These are phyloP conservation scores for Fusarium cicatricum DNA, from an alignment of 2,329 filamentous ascomycete species.

Conservation along the genomic window DNA sequence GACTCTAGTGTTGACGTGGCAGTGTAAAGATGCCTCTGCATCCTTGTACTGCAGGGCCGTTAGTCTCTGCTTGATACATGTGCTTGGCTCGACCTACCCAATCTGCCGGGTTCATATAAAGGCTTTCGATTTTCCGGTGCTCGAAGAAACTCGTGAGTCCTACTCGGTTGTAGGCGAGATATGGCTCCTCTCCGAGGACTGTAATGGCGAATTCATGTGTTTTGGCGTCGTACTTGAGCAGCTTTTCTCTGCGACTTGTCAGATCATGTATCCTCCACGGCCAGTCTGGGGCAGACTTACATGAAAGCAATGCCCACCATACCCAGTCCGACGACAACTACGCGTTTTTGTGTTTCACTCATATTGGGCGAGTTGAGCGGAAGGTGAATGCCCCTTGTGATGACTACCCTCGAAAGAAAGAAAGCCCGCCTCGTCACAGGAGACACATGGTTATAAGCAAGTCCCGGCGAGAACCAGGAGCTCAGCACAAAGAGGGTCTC, in stretches of 20 bases:
- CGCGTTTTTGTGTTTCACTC: slow-evolving; percentile 58
- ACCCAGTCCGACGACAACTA: slow-evolving; percentile 86
- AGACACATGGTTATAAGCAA: slow-evolving; percentile 30
- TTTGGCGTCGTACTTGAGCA: slow-evolving; percentile 83
- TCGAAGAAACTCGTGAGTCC: slow-evolving; percentile 90
- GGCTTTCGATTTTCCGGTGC: slow-evolving; percentile 81
- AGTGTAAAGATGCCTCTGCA: slow-evolving; percentile 73
- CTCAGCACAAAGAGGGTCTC: slow-evolving; percentile 26
- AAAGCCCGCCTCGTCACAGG: too few species aligned
- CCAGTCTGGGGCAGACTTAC: slow-evolving; percentile 59
- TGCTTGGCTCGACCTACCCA: slow-evolving; percentile 66
- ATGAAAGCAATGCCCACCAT: slow-evolving; percentile 94
- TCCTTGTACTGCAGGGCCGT: slow-evolving; percentile 65
- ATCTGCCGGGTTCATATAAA: slow-evolving; percentile 86
- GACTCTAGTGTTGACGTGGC: slow-evolving; percentile 78
- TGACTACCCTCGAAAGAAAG: background rate
- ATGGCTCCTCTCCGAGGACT: slow-evolving; percentile 86
- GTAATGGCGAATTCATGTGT: slow-evolving; percentile 79
- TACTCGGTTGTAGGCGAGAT: slow-evolving; percentile 91
- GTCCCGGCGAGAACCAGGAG: background rate
- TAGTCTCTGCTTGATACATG: background rate
- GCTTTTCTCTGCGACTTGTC: slow-evolving; percentile 72
- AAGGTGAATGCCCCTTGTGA: background rate
- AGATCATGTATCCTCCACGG: background rate
- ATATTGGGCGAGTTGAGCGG: slow-evolving; percentile 17